Evolutionary conservation across 768 basidiomycete species (phyloP).

Genomic region (Neoboletus subvelutipes): DNA sequence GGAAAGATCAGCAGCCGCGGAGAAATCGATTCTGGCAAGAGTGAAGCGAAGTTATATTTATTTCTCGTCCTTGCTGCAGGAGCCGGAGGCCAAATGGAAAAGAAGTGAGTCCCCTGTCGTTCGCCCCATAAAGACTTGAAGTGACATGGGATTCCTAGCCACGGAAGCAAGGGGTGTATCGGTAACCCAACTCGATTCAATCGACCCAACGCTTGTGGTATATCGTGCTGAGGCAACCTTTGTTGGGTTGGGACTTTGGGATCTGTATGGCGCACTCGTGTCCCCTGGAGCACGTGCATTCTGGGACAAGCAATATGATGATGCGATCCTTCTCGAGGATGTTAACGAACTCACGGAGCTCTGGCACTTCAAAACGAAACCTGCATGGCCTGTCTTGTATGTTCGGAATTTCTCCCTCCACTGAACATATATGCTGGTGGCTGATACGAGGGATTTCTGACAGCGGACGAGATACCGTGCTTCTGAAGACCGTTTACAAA

Average conservation of each 20-base stretch:
- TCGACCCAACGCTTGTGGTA: constrained; percentile 94
- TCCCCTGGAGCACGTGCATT: constrained; percentile 78
- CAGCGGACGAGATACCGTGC: constrained; percentile 87
- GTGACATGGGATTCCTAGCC: constrained; percentile 40
- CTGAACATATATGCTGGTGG: not conserved
- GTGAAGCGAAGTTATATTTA: constrained; percentile 96
- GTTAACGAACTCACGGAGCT: constrained; percentile 88
- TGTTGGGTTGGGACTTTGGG: constrained; percentile 95
- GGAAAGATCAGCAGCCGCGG: constrained; percentile 57
- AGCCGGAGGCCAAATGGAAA: constrained; percentile 98
- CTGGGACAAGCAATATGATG: constrained; percentile 92
- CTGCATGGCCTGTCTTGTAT: constrained; percentile 91
- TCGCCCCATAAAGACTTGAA: not conserved
- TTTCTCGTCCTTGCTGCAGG: constrained; percentile 94
- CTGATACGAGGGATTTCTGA: constrained; percentile 3
- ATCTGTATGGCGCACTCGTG: constrained; percentile 84
- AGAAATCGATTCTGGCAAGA: constrained; percentile 82
- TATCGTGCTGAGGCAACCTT: constrained; percentile 97
- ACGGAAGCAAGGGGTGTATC: constrained; percentile 89
- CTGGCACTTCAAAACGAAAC: constrained; percentile 90
- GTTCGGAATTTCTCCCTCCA: constrained; percentile 32
- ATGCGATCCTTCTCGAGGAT: constrained; percentile 82
- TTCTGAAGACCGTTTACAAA: constrained; percentile 95
- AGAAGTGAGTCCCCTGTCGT: constrained; percentile 55
- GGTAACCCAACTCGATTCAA: constrained; percentile 93